Base-by-base conservation (phyloP, 2,329 filamentous ascomycete genomes). In the Scytalidium sp. region DNA sequence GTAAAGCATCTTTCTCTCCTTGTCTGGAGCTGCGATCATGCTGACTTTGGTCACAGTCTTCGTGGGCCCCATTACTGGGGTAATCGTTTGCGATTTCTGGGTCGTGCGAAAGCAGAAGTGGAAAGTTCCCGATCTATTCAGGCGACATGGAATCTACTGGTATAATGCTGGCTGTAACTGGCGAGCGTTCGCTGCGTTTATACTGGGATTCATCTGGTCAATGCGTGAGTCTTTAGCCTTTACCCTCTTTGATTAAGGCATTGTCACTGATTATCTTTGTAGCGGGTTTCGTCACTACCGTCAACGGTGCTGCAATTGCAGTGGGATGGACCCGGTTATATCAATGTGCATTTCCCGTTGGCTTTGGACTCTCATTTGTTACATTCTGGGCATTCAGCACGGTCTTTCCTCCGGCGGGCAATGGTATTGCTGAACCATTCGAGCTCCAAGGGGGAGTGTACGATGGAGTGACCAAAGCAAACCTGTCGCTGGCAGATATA, bases 51-150 rank as follows among this genome's bases (percentile, higher is more conserved):
- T n/a, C n/a, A n/a, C n/a, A n/a, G 36, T 40, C n/a, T 46, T 46
- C 23, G 17, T 46, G 6, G 45, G n/a, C 10, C 27, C 36, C 7
- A 19, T 41, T 25, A 46, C 45, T 3, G 45, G 45, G 17, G 41
- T 39, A n/a, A 13, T 46, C 3, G 19, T 46, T 11, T 27, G 21
- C 2, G 22, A 45, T 29, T 45, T 20, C 32, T 45, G 20, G 22
- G 13, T 27, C 20, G 20, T 45, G 11, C 43, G 43, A 3, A 45
- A 20, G 17, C 23, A 15, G 15, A 43, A 43, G 11, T 43, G 41
- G 41, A 43, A 43, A 22, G 23, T 43, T 15, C 41, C 41, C n/a
- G 41, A 43, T 43, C n/a, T 43, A 9, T 43, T 21, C 17, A 17
- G n/a, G 20, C 7, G n/a, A 19, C 19, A 21, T 43, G 41, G 41